Percentiles rank a stretch among this genome's conserved stretches.
Conservation (phyloP, 228 moss, liverwort and hornwort genomes). For the Sphagnum magellanicum region DNA sequence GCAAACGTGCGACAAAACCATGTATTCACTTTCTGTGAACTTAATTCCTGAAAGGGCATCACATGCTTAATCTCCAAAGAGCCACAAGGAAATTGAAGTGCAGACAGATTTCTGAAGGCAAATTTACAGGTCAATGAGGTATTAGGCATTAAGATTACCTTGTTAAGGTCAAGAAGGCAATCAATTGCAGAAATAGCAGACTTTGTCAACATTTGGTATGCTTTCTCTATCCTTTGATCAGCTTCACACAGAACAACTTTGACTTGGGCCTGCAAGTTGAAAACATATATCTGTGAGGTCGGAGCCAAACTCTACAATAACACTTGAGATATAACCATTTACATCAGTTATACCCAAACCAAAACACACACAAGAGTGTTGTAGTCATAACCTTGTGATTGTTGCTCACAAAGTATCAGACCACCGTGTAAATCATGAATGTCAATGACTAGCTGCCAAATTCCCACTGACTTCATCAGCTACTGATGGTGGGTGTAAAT, state of each 20-base stretch:
- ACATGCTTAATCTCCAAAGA: not conserved
- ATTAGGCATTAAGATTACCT: not conserved
- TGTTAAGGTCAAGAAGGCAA: constrained; percentile 55
- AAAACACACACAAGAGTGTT: no score
- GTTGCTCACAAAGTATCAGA: no score
- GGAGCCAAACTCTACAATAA: no score
- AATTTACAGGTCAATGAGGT: constrained; percentile 8
- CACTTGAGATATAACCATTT: no score
- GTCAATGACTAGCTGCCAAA: no score
- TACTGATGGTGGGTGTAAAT: no score
- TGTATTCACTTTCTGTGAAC: not conserved
- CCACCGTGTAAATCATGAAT: no score
- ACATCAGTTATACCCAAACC: no score
- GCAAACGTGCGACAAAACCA: not conserved
- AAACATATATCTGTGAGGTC: no score
- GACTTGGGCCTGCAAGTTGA: constrained; percentile 5
- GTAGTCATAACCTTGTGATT: no score
- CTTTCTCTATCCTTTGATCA: constrained; percentile 20
- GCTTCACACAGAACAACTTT: constrained; percentile 12
- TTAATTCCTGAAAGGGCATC: not conserved
- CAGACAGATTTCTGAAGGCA: not conserved
- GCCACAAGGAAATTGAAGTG: not conserved
- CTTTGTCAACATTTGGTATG: constrained; percentile 43
- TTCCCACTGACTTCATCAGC: no score
- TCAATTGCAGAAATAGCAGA: constrained; percentile 62